These are phyloP conservation scores for Collybia sordida DNA, from an alignment of 768 basidiomycete genomes.

Conservation along the genomic window DNA sequence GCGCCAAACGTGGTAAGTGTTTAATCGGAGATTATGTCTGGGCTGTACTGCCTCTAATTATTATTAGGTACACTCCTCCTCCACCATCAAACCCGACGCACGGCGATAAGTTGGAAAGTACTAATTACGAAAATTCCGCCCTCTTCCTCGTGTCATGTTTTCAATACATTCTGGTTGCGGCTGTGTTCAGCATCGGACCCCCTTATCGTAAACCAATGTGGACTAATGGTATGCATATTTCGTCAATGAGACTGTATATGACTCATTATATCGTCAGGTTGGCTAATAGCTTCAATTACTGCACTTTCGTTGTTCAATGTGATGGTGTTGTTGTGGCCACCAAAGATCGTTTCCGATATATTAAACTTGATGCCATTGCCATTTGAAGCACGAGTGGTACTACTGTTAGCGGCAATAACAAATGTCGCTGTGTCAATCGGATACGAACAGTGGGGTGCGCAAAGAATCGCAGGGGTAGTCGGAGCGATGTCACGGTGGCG, in stretches of 20 bases:
- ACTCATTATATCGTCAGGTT: conserved; percentile 43
- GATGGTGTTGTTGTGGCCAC: conserved; percentile 74
- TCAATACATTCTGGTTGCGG: conserved; percentile 97
- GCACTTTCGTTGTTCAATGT: conserved; percentile 72
- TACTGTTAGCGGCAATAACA: conserved; percentile 63
- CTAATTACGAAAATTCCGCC: conserved; percentile 89
- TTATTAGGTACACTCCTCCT: conserved; percentile 80
- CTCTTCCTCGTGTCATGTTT: conserved; percentile 95
- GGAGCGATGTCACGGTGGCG: conserved; percentile 44
- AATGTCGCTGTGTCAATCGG: conserved; percentile 73
- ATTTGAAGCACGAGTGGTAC: conserved; percentile 58
- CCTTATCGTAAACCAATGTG: conserved; percentile 95
- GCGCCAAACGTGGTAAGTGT: conserved; percentile 74
- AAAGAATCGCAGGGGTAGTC: conserved; percentile 53
- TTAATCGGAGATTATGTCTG: not conserved
- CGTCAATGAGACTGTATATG: not conserved
- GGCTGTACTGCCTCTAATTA: not conserved
- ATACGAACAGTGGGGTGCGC: conserved; percentile 79
- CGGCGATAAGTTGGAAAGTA: conserved; percentile 74
- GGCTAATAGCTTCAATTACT: conserved; percentile 78
- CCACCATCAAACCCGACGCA: conserved; percentile 44
- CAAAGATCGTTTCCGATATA: conserved; percentile 52
- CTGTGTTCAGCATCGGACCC: conserved; percentile 96
- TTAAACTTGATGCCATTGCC: conserved; percentile 82
- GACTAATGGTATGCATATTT: conserved; percentile 74